phyloP scores from a whole-genome alignment of 2,329 filamentous ascomycete genomes.

The Cordyceps javanica region DNA sequence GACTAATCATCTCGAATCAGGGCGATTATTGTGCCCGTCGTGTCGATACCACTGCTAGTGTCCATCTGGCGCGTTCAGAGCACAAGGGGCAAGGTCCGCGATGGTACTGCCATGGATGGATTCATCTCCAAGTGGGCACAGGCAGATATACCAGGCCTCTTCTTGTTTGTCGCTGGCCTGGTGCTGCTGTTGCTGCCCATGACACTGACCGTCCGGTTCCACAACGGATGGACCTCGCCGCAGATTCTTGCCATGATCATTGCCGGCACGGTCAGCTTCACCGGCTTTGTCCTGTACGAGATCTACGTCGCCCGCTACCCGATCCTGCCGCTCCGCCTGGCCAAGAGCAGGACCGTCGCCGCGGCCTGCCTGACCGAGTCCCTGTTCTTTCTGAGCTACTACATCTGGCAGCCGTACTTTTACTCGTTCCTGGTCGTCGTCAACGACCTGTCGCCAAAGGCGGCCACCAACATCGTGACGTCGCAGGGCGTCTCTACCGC shows the following conservation, averaged over 20 bases:
- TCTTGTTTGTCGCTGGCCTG: background rate
- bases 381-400: conserved; percentile 3
- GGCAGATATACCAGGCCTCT: background rate
- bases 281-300: conserved; percentile 5
- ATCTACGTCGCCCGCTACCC: background rate
- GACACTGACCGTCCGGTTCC: conserved; percentile 2
- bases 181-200: conserved; percentile 6
- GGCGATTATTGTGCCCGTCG: conserved; percentile 52
- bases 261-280: background rate
- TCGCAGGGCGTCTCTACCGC: background rate
- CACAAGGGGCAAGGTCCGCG: conserved; percentile 37
- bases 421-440: conserved; percentile 8
- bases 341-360: conserved; percentile 3
- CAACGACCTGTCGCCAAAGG: conserved; percentile 1
- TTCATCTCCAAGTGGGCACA: background rate
- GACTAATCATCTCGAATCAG: background rate
- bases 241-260: background rate
- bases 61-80: conserved; percentile 46
- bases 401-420: conserved; percentile 9
- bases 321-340: background rate
- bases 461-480: conserved; percentile 1
- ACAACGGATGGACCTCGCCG: conserved; percentile 3
- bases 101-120: conserved; percentile 14
- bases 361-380: conserved; percentile 6
- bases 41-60: conserved; percentile 47